Conservation (phyloP, 495 filamentous ascomycete genomes). For the Hypomontagnella submonticulosa region DNA sequence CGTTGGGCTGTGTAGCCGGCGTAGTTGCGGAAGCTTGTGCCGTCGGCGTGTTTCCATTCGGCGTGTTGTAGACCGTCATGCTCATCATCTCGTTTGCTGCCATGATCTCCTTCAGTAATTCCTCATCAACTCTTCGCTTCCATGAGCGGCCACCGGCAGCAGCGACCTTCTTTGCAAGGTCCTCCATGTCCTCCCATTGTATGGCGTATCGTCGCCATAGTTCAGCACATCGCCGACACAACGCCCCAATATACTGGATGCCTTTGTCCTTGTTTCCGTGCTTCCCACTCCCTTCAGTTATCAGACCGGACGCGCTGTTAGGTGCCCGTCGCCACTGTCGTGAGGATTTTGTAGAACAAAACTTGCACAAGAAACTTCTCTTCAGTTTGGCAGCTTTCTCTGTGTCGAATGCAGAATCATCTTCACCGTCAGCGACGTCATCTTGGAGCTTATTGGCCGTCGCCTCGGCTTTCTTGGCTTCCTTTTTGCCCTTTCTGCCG, state of each 20-base stretch:
- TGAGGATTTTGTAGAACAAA: slow-evolving; percentile 81
- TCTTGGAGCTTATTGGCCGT: slow-evolving; percentile 81
- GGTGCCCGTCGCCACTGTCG: slow-evolving; percentile 94
- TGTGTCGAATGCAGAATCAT: slow-evolving; percentile 96
- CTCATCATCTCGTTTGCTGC: slow-evolving; percentile 62
- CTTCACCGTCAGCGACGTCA: slow-evolving; percentile 90
- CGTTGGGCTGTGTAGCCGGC: slow-evolving; percentile 17
- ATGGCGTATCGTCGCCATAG: slow-evolving; percentile 96
- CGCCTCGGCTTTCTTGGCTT: slow-evolving; percentile 72
- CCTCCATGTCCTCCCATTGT: slow-evolving; percentile 95
- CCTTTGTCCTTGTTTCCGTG: slow-evolving; percentile 76
- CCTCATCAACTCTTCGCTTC: slow-evolving; percentile 91
- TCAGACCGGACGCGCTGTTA: slow-evolving; percentile 75
- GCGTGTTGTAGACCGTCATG: slow-evolving; percentile 53
- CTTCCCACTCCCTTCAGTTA: slow-evolving; percentile 73
- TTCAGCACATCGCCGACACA: slow-evolving; percentile 89
- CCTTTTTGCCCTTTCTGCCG: slow-evolving; percentile 87
- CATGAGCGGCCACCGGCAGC: slow-evolving; percentile 84
- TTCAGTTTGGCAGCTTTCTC: slow-evolving; percentile 84
- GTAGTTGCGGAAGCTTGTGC: slow-evolving; percentile 34
- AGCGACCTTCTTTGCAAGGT: slow-evolving; percentile 88
- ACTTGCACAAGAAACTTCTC: slow-evolving; percentile 92
- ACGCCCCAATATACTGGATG: slow-evolving; percentile 78
- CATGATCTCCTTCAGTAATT: slow-evolving; percentile 81
- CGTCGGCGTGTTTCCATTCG: slow-evolving; percentile 58